phyloP scores from a whole-genome alignment of 75 land plant species.

The Ceratopteris richardii region DNA sequence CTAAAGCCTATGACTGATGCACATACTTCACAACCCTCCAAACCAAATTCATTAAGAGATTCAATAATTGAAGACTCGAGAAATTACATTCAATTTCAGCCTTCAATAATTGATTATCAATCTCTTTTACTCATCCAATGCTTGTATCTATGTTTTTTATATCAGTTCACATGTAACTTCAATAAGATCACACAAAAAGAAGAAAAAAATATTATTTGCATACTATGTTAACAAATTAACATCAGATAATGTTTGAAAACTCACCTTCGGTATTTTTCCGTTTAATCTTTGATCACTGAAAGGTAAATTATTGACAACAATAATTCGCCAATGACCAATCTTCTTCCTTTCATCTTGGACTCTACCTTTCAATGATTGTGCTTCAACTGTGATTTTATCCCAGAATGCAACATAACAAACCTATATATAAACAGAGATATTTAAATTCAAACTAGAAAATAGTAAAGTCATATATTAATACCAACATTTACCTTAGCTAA shows the following conservation, averaged over 20 bases:
- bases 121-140: too few species aligned
- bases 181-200: too few species aligned
- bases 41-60: too few species aligned
- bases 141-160: too few species aligned
- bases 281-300: slow-evolving; percentile 85
- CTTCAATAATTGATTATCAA: too few species aligned
- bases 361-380: slow-evolving; percentile 61
- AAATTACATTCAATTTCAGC: too few species aligned
- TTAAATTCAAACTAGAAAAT: neutral
- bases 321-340: slow-evolving; percentile 88
- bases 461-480: neutral
- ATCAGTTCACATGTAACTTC: too few species aligned
- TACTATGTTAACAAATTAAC: too few species aligned
- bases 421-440: slow-evolving; percentile 23
- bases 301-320: slow-evolving; percentile 78
- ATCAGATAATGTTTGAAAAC: neutral
- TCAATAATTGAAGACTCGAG: too few species aligned
- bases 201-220: too few species aligned
- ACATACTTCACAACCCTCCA: too few species aligned
- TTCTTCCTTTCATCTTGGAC: slow-evolving; percentile 33
- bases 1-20: too few species aligned
- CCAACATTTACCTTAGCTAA: slow-evolving; percentile 38
- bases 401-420: slow-evolving; percentile 99
- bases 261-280: slow-evolving; percentile 98
- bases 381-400: slow-evolving; percentile 75